phyloP scores from a whole-genome alignment of 192 early-diverging fungal genomes.

The Linnemannia hyalina region DNA sequence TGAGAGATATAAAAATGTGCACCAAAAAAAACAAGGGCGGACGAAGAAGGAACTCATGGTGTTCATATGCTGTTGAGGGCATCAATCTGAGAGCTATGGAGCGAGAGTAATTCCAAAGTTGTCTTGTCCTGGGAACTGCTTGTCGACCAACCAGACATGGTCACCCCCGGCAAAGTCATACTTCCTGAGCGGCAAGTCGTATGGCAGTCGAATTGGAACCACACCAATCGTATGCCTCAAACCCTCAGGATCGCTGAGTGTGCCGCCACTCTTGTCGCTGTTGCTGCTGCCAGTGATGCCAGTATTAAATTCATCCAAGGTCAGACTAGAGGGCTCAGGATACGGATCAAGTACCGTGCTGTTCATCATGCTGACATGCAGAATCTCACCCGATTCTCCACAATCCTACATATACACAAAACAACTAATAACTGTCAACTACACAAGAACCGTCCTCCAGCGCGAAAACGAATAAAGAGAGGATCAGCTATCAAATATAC shows the following conservation, averaged over 20 bases:
- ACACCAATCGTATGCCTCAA: conserved; percentile 7
- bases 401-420: conserved; percentile 3
- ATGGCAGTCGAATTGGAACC: conserved; percentile 72
- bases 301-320: not conserved
- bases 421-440: not conserved
- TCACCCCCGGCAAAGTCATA: conserved; percentile 44
- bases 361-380: conserved; percentile 48
- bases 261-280: not conserved
- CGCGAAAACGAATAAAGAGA: not conserved
- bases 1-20: too few relatives aligned
- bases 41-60: not conserved
- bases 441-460: not conserved
- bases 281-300: too few relatives aligned
- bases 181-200: conserved; percentile 68
- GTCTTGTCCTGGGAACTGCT: conserved; percentile 35
- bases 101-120: conserved; percentile 33
- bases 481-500: not conserved
- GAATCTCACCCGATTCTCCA: conserved; percentile 8
- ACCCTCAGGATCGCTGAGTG: not conserved
- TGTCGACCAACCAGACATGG: conserved; percentile 44
- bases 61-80: not conserved
- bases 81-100: not conserved
- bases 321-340: conserved; percentile 20
- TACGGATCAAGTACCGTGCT: conserved; percentile 32
- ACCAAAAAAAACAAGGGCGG: too few relatives aligned